Conservation (phyloP, 2,329 filamentous ascomycete species). For the Mollisia scopiformis region DNA sequence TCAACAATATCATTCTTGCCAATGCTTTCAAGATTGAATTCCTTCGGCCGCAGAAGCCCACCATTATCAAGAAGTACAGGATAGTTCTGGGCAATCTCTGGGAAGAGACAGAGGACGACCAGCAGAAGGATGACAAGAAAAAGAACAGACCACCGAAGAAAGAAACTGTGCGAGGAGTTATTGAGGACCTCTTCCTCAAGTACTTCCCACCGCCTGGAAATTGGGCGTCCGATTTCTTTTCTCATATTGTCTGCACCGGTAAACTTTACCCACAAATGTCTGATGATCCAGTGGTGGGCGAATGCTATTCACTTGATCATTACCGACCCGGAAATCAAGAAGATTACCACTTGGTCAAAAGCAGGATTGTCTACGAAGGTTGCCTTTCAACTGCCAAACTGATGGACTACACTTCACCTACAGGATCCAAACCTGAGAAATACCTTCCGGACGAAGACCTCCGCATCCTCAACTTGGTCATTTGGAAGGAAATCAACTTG, state of each 20-base stretch:
- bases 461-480: constrained; percentile 4
- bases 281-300: background rate
- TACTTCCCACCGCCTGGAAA: background rate
- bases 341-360: background rate
- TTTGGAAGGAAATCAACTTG: constrained; percentile 11
- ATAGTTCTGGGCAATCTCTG: background rate
- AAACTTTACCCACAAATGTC: background rate
- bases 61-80: background rate
- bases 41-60: too few species aligned
- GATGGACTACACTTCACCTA: background rate
- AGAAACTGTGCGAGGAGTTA: background rate
- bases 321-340: background rate
- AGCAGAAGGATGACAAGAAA: background rate
- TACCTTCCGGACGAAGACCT: background rate
- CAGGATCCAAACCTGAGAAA: background rate
- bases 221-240: background rate
- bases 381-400: background rate
- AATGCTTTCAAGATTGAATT: too few species aligned
- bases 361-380: background rate
- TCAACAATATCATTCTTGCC: too few species aligned
- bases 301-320: background rate
- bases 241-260: background rate
- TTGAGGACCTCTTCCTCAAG: background rate
- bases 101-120: too few species aligned
- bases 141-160: background rate